Evolutionary conservation across 2,329 filamentous ascomycete genomes (phyloP).

Genomic region (Emmonsiellopsis sp.): DNA sequence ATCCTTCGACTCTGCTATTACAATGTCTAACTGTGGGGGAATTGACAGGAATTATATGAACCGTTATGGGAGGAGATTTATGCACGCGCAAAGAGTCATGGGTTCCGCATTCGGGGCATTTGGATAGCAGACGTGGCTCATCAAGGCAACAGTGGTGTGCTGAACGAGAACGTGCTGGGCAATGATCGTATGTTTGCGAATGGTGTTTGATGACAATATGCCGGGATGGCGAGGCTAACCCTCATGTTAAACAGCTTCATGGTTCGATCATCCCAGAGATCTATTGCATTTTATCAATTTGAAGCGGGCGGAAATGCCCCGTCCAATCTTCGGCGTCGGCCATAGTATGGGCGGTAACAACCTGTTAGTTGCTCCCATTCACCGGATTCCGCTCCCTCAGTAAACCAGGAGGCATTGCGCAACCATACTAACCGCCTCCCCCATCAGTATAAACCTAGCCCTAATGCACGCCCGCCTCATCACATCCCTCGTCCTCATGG

Average conservation of each 20-base stretch:
- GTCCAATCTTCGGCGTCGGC: constrained; percentile 73
- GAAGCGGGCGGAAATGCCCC: constrained; percentile 69
- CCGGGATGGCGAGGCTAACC: constrained; percentile 10
- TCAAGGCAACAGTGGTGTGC: constrained; percentile 67
- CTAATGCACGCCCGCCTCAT: constrained; percentile 75
- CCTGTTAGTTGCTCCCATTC: constrained; percentile 36
- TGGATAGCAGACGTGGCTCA: constrained; percentile 88
- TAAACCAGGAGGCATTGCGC: not conserved
- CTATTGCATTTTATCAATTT: constrained; percentile 76
- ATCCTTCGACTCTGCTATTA: not conserved
- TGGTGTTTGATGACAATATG: not conserved
- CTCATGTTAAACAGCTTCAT: constrained; percentile 52
- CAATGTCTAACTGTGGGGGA: not conserved
- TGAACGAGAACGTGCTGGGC: constrained; percentile 69
- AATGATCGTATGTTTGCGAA: constrained; percentile 61
- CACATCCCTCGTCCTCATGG: constrained; percentile 65
- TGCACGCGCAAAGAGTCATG: constrained; percentile 45
- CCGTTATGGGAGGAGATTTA: constrained; percentile 81
- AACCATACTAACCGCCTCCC: constrained; percentile 1
- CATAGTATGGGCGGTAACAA: constrained; percentile 81
- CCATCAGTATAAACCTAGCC: constrained; percentile 50
- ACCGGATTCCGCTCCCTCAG: not conserved
- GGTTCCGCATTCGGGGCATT: constrained; percentile 67
- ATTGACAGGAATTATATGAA: constrained; percentile 72
- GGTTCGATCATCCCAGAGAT: constrained; percentile 79